These are phyloP conservation scores for Hypoxylon sp. DNA, from an alignment of 2,329 filamentous ascomycete genomes.

Conservation along the genomic window DNA sequence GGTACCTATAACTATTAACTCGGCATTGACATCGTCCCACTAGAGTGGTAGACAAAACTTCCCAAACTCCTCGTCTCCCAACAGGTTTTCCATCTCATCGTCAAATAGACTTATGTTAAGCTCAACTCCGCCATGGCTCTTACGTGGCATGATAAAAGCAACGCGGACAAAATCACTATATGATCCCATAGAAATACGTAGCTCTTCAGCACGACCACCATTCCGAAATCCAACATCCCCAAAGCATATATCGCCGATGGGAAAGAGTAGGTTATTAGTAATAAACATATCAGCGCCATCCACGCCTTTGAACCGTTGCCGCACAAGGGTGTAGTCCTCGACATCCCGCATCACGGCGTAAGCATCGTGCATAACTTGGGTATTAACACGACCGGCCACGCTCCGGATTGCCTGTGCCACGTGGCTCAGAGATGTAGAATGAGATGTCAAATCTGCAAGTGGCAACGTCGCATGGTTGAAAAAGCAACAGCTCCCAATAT, in stretches of 20 bases:
- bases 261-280: background rate
- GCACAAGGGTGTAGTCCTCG: background rate
- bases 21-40: background rate
- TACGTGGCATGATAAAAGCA: slow-evolving; percentile 26
- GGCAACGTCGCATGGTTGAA: background rate
- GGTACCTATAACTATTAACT: too few relatives aligned
- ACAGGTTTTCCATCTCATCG: slow-evolving; percentile 37
- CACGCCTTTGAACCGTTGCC: background rate
- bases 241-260: background rate
- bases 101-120: slow-evolving; percentile 36
- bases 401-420: background rate
- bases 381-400: background rate
- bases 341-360: background rate
- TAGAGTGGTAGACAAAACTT: background rate
- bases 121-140: slow-evolving; percentile 36
- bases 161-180: background rate
- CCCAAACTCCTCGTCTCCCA: slow-evolving; percentile 30
- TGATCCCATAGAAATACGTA: background rate
- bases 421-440: background rate
- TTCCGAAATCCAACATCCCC: background rate
- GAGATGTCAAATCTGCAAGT: background rate
- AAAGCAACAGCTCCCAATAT: background rate
- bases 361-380: background rate
- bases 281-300: background rate
- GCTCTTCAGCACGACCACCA: background rate